These are phyloP conservation scores for Podaxis carcinomalis DNA, from an alignment of 768 basidiomycete genomes.

Conservation along the genomic window DNA sequence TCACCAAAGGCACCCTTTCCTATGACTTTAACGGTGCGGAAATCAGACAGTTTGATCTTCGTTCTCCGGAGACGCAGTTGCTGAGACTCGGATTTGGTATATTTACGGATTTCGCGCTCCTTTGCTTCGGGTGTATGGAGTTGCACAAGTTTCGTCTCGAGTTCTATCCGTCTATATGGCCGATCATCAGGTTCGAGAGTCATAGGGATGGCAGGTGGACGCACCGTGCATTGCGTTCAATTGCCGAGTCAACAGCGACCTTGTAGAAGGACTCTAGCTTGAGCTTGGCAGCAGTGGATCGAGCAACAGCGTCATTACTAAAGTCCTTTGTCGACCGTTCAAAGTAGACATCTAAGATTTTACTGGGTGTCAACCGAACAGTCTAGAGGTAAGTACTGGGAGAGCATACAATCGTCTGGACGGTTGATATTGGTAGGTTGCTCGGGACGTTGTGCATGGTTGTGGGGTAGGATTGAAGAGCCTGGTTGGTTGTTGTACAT, in stretches of 20 bases:
- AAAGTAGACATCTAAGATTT: constrained; percentile 86
- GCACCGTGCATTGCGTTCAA: constrained; percentile 91
- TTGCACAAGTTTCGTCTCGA: constrained; percentile 82
- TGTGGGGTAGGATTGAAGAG: constrained; percentile 24
- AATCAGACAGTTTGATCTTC: constrained; percentile 89
- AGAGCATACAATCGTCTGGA: constrained; percentile 40
- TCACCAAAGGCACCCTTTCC: constrained; percentile 99
- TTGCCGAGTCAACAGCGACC: constrained; percentile 94
- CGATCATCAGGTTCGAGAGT: neutral
- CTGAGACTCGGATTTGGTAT: constrained; percentile 82
- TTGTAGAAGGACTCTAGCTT: constrained; percentile 99
- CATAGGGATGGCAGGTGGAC: neutral
- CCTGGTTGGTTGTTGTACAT: constrained; percentile 33
- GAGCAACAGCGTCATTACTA: constrained; percentile 82
- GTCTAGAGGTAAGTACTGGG: neutral
- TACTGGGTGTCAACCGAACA: constrained; percentile 3
- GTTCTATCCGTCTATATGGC: constrained; percentile 70
- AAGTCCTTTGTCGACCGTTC: constrained; percentile 80
- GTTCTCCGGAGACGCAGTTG: constrained; percentile 91
- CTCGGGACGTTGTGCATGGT: constrained; percentile 28
- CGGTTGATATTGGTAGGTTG: constrained; percentile 32
- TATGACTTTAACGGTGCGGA: constrained; percentile 96
- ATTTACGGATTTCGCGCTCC: constrained; percentile 82
- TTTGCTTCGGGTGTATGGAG: constrained; percentile 75
- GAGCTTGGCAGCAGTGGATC: constrained; percentile 90